phyloP scores from a whole-genome alignment of 176 grass and related monocot genomes.

The Oryza australiensis region DNA sequence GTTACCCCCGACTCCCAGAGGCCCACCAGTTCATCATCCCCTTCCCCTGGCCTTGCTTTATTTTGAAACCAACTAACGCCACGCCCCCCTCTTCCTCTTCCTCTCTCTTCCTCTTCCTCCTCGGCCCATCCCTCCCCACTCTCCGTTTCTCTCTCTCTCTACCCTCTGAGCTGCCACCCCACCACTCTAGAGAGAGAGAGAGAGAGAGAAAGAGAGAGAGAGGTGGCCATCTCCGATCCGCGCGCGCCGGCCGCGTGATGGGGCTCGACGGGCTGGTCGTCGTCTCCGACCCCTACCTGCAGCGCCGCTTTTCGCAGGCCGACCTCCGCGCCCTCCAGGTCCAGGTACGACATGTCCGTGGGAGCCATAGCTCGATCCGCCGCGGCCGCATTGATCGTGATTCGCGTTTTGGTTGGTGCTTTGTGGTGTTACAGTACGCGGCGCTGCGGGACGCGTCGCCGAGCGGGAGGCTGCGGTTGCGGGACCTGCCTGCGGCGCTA shows the following conservation, averaged over 20 bases:
- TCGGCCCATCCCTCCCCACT: neutral
- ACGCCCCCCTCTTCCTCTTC: neutral
- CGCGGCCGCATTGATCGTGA: neutral
- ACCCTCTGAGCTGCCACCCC: conserved; percentile 37
- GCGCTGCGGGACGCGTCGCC: conserved; percentile 47
- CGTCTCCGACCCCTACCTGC: conserved; percentile 76
- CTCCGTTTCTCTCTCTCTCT: conserved; percentile 9
- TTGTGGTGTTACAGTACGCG: conserved; percentile 36
- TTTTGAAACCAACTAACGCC: conserved; percentile 41
- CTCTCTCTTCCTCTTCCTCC: neutral
- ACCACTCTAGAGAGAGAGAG: too few relatives aligned
- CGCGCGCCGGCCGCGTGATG: conserved; percentile 33
- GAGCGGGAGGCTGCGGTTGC: conserved; percentile 49
- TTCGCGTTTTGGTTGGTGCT: too few relatives aligned
- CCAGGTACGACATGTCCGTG: conserved; percentile 36
- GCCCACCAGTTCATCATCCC: conserved; percentile 26
- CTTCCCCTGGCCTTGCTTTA: neutral
- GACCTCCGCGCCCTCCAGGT: conserved; percentile 72
- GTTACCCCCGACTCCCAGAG: conserved; percentile 5
- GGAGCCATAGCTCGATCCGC: neutral
- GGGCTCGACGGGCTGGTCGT: conserved; percentile 51
- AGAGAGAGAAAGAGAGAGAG: neutral
- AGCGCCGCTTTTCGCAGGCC: conserved; percentile 81
- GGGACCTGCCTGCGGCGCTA: conserved; percentile 65
- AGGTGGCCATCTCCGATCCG: conserved; percentile 2